Percentiles rank a stretch among this genome's conserved stretches.
Evolutionary conservation across 2,329 filamentous ascomycete genomes (phyloP).

Genomic region (Cadophora sp.): DNA sequence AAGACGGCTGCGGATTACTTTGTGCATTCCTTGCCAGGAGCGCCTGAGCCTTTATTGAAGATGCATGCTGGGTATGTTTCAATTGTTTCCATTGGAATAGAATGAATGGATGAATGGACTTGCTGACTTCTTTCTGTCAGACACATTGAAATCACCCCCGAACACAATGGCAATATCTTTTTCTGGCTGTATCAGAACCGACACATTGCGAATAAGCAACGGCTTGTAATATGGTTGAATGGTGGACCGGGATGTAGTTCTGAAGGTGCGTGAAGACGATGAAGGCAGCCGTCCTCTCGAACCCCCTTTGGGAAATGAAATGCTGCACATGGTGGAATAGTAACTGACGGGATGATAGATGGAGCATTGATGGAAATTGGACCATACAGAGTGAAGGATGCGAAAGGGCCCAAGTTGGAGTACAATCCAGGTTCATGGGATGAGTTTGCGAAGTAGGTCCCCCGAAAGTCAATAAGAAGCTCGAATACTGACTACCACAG

Average conservation of each 20-base stretch:
- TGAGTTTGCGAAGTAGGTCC: conserved; percentile 84
- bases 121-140: conserved; percentile 53
- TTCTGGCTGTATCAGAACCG: conserved; percentile 98
- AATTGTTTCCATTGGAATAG: neutral
- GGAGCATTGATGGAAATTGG: conserved; percentile 80
- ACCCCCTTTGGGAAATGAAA: neutral
- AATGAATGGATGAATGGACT: too few relatives aligned
- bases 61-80: conserved; percentile 93
- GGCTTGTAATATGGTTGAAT: conserved; percentile 77
- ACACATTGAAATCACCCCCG: conserved; percentile 87
- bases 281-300: neutral
- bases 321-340: neutral
- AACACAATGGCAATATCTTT: conserved; percentile 91
- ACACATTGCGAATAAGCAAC: conserved; percentile 89
- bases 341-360: conserved; percentile 18
- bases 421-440: conserved; percentile 98
- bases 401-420: conserved; percentile 60
- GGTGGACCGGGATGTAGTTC: conserved; percentile 97
- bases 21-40: conserved; percentile 83
- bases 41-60: conserved; percentile 81
- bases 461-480: neutral
- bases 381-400: conserved; percentile 84
- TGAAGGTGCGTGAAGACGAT: conserved; percentile 72
- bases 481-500: conserved; percentile 14
- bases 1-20: conserved; percentile 86